Evolutionary conservation across 176 grass and related monocot species (phyloP).

Genomic region (Hordeum marinum): DNA sequence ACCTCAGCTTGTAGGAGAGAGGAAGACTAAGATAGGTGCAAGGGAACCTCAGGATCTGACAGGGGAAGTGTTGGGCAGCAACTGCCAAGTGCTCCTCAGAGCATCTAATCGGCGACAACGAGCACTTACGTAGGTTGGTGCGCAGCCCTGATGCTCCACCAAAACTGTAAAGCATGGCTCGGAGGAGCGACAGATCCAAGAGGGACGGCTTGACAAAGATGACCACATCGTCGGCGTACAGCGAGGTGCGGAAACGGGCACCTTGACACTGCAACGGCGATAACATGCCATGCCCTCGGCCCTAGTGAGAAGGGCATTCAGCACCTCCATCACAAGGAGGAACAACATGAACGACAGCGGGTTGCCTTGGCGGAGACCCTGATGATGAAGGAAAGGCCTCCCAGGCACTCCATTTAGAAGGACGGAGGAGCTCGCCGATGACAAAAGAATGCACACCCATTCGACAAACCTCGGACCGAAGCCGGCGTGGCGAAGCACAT

Average conservation of each 20-base stretch:
- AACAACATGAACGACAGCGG: neutral
- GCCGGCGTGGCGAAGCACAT: no score
- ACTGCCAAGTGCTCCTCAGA: no score
- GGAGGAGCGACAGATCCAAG: no score
- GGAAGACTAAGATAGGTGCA: neutral
- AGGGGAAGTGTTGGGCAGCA: neutral
- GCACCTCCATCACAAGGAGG: neutral
- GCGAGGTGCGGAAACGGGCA: neutral
- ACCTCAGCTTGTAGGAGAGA: neutral
- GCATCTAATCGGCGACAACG: neutral
- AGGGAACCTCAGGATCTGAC: neutral
- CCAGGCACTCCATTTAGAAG: no score
- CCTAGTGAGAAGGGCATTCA: neutral
- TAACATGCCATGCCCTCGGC: neutral
- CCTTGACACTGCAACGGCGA: neutral
- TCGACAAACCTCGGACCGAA: no score
- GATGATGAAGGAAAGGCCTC: neutral
- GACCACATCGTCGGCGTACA: neutral
- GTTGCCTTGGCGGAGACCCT: neutral
- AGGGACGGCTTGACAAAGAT: neutral
- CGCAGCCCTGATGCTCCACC: neutral
- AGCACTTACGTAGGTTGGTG: neutral
- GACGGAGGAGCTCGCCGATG: no score
- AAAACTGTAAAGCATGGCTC: neutral
- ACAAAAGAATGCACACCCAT: no score